Evolutionary conservation across 2,329 filamentous ascomycete genomes (phyloP), one percentile per base, ranked within the genome.

Genomic region (Nannizziopsis barbatae): DNA sequence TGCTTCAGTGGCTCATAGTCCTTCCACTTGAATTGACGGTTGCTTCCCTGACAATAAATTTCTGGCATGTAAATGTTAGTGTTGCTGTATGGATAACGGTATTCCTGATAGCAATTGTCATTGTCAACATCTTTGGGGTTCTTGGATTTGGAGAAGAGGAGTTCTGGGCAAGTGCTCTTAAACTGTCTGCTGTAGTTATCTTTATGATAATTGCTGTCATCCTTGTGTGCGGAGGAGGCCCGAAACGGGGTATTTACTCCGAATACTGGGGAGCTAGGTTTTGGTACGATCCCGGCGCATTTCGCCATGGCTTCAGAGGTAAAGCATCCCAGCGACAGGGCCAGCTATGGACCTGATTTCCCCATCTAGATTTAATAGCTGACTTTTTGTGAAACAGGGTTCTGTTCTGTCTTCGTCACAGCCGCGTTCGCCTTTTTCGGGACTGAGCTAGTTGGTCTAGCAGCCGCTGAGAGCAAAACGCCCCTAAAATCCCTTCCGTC

Each of bases 121-220:
- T 65, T 39, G 90, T 93, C 65, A 93, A 93, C 61, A 66, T 90
- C 52, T 89, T 86, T 60, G 86, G 86, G 36, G 81, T 94, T 56
- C 85, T 84, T 62, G 84, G 81, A 17, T 92, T 89, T 55, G 86
- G 85, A 56, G 86, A 92, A 63, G 84, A 84, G 30, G 86, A 92
- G 59, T 90, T 90, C 55, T 69, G 86, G 53, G 88, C 90, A 60
- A 81, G 83, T 43, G 79, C 87, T 45, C 69, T 94, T 66, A 94
- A 94, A 62, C 77, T 93, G 39, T 73, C 81, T 20, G 85, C 86
- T 35, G 79, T 93, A 14, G 82, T 92, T 53, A 84, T 83, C 49
- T 92, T 89, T 67, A 87, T 90, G 80, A 77, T 94, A 45, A 77
- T 94, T 5, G 88, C 85, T 5, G 80, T 93, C 48, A 79, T 93